Evolutionary conservation across 2,329 filamentous ascomycete genomes (phyloP).

Genomic region (Cladophialophora carrionii): DNA sequence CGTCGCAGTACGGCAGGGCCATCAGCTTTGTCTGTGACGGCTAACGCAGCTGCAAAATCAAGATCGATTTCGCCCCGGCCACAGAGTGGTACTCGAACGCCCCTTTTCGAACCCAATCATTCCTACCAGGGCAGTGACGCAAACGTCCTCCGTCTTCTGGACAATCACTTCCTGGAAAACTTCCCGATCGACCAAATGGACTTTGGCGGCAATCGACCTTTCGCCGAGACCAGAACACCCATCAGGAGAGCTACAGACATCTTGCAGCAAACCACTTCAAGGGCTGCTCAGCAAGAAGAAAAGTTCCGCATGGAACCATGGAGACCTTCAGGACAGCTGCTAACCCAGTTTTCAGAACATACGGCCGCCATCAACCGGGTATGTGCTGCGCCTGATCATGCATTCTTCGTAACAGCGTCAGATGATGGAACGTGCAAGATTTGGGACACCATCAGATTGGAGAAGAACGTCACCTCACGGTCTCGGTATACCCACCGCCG

Average conservation of each 20-base stretch:
- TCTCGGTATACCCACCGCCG: slow-evolving; percentile 86
- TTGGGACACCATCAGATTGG: slow-evolving; percentile 88
- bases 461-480: slow-evolving; percentile 86
- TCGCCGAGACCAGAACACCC: slow-evolving; percentile 59
- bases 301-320: slow-evolving; percentile 60
- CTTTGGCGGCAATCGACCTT: slow-evolving; percentile 77
- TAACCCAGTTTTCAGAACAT: slow-evolving; percentile 89
- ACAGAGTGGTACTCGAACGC: slow-evolving; percentile 37
- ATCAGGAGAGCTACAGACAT: slow-evolving; percentile 59
- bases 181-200: slow-evolving; percentile 64
- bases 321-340: slow-evolving; percentile 80
- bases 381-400: slow-evolving; percentile 81
- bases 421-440: slow-evolving; percentile 89
- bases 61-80: slow-evolving; percentile 36
- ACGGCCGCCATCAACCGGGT: slow-evolving; percentile 79
- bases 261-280: slow-evolving; percentile 42
- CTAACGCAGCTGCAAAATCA: slow-evolving; percentile 39
- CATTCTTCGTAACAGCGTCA: slow-evolving; percentile 91
- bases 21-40: slow-evolving; percentile 46
- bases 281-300: slow-evolving; percentile 26
- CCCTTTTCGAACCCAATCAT: slow-evolving; percentile 67
- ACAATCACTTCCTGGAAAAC: slow-evolving; percentile 76
- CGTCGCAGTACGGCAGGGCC: slow-evolving; percentile 43
- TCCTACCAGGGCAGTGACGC: slow-evolving; percentile 80
- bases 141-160: slow-evolving; percentile 66